These are phyloP conservation scores for Diddensiella transvaalensis DNA, from an alignment of 805 yeast genomes.

Conservation along the genomic window DNA sequence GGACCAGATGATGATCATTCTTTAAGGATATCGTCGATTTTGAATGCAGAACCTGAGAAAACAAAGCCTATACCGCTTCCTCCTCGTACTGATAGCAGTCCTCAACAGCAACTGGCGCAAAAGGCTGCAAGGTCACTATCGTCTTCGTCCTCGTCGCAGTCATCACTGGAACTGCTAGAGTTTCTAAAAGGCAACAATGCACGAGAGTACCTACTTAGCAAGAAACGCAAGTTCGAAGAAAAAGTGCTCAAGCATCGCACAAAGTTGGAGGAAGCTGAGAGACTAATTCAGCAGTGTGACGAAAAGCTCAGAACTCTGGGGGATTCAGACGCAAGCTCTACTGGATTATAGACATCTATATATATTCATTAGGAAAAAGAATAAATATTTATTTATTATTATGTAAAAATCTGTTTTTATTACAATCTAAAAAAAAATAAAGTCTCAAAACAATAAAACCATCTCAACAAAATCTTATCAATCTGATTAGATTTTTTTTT, in stretches of 20 bases:
- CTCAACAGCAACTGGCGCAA: slow-evolving; percentile 1
- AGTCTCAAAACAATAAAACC: too few relatives aligned
- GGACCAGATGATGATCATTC: slow-evolving; percentile 8
- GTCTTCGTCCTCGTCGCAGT: slow-evolving; percentile 6
- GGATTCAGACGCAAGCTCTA: too few relatives aligned
- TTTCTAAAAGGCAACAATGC: slow-evolving; percentile 29
- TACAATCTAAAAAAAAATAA: too few relatives aligned
- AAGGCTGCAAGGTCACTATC: not conserved
- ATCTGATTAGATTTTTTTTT: slow-evolving; percentile 1
- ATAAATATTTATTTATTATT: too few relatives aligned
- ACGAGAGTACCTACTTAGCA: slow-evolving; percentile 33
- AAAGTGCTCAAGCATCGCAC: slow-evolving; percentile 28
- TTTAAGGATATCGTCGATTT: slow-evolving; percentile 14
- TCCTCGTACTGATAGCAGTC: not conserved
- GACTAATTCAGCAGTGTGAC: slow-evolving; percentile 30
- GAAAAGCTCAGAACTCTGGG: slow-evolving; percentile 23
- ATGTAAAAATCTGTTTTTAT: not conserved
- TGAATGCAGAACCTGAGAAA: slow-evolving; percentile 15
- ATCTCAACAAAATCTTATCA: too few relatives aligned
- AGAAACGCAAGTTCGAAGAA: slow-evolving; percentile 33
- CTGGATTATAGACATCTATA: not conserved
- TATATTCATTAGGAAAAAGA: not conserved
- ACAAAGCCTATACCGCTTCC: slow-evolving; percentile 2
- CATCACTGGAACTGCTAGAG: slow-evolving; percentile 21
- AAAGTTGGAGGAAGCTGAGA: slow-evolving; percentile 28